A percentile compares a stretch with the other conserved stretches of the same genome.
Conservation (phyloP, 306 rosid species). For the Quercus cerris region DNA sequence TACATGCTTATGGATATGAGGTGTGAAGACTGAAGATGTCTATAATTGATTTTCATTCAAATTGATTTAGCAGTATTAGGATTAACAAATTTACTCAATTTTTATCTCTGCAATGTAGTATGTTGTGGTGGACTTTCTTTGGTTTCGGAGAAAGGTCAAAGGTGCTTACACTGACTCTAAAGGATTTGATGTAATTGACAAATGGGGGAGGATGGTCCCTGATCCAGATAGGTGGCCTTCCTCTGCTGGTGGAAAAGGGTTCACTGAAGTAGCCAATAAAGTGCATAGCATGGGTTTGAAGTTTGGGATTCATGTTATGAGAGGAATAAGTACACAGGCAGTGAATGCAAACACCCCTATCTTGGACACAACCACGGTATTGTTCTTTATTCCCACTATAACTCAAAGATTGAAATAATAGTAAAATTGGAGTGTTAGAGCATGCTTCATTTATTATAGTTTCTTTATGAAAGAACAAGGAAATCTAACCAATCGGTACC, state of each 20-base stretch:
- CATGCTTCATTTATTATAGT: slow-evolving; percentile 1
- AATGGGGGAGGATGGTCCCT: slow-evolving; percentile 92
- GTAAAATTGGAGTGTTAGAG: not conserved
- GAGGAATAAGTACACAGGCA: slow-evolving; percentile 97
- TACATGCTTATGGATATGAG: slow-evolving; percentile 71
- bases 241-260: slow-evolving; percentile 71
- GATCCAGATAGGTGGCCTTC: slow-evolving; percentile 97
- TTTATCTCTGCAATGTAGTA: slow-evolving; percentile 48
- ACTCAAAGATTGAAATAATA: not conserved
- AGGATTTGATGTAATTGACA: slow-evolving; percentile 86
- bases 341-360: slow-evolving; percentile 90
- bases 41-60: not conserved
- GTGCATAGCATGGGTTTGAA: slow-evolving; percentile 83
- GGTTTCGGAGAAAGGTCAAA: slow-evolving; percentile 77
- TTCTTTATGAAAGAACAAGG: not conserved
- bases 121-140: slow-evolving; percentile 93
- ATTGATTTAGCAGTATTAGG: not conserved
- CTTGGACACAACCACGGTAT: slow-evolving; percentile 68
- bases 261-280: slow-evolving; percentile 61
- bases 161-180: slow-evolving; percentile 79
- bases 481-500: too few relatives aligned
- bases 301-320: slow-evolving; percentile 96
- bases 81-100: not conserved
- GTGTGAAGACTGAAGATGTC: slow-evolving; percentile 31
- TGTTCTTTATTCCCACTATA: slow-evolving; percentile 22